These are phyloP conservation scores for Myxozyma neglecta DNA, from an alignment of 805 yeast species.

Conservation along the genomic window DNA sequence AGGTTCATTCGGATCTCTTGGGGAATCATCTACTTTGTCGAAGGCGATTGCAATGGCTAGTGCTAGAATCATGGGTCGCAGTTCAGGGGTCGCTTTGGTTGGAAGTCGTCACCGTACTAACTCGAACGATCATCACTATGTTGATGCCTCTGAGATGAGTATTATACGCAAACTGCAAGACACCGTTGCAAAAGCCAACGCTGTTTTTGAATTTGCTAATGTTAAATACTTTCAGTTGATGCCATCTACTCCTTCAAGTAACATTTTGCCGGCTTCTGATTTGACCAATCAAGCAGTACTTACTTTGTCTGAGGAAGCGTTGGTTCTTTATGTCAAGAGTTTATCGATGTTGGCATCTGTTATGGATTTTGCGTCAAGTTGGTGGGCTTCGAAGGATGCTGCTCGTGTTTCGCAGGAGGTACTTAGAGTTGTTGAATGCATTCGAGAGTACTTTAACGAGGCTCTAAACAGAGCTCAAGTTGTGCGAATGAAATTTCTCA, in stretches of 20 bases:
- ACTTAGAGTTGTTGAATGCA: constrained; percentile 77
- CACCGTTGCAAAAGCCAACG: constrained; percentile 86
- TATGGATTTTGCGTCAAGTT: constrained; percentile 78
- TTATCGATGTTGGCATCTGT: constrained; percentile 80
- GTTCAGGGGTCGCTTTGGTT: constrained; percentile 1
- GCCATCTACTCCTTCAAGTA: constrained; percentile 54
- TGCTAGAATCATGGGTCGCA: constrained; percentile 72
- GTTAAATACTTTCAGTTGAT: constrained; percentile 83
- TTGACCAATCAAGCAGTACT: constrained; percentile 44
- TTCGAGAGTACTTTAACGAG: constrained; percentile 83
- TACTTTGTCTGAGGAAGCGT: constrained; percentile 75
- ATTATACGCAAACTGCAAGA: constrained; percentile 18
- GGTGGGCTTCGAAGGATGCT: constrained; percentile 70
- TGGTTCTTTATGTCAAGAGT: constrained; percentile 79
- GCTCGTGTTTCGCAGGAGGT: constrained; percentile 37
- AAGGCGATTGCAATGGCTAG: constrained; percentile 87
- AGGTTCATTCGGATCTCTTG: not conserved
- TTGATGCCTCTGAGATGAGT: constrained; percentile 27
- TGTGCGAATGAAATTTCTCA: constrained; percentile 45
- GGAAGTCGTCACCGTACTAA: constrained; percentile 1
- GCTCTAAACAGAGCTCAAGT: constrained; percentile 85
- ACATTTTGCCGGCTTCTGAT: constrained; percentile 23
- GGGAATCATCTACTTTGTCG: constrained; percentile 67
- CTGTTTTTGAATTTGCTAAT: constrained; percentile 83
- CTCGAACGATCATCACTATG: constrained; percentile 16